Conservation (phyloP, 1,284 basidiomycete genomes). For the Lentinus polychrous region DNA sequence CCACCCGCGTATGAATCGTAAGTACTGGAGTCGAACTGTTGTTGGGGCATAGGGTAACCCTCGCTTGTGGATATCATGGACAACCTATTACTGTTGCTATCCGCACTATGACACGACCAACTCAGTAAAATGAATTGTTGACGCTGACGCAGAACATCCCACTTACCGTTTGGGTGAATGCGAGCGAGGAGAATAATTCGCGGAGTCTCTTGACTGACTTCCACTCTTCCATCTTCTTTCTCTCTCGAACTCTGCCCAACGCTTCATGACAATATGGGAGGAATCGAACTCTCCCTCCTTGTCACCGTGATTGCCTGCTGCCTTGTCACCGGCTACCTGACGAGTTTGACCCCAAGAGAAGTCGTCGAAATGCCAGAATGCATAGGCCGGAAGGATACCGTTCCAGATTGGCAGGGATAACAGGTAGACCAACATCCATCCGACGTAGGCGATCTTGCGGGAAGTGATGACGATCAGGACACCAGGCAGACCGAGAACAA, state of each 20-base stretch:
- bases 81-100: constrained; percentile 59
- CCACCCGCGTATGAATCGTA: constrained; percentile 40
- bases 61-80: constrained; percentile 76
- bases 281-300: constrained; percentile 97
- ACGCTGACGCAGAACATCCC: neutral
- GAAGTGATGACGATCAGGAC: constrained; percentile 92
- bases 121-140: neutral
- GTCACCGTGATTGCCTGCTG: constrained; percentile 66
- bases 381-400: constrained; percentile 87
- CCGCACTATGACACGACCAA: constrained; percentile 27
- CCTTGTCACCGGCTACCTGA: constrained; percentile 73
- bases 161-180: constrained; percentile 55
- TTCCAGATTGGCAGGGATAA: constrained; percentile 95
- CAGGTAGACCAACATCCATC: constrained; percentile 97
- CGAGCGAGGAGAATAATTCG: constrained; percentile 46
- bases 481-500: constrained; percentile 94
- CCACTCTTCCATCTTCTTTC: constrained; percentile 92
- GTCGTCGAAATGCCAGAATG: constrained; percentile 99
- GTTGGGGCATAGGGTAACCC: constrained; percentile 46
- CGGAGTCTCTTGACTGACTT: constrained; percentile 77
- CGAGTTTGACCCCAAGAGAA: constrained; percentile 99
- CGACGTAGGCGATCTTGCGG: constrained; percentile 88
- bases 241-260: constrained; percentile 97
- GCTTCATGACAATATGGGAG: constrained; percentile 95
- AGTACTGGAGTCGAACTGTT: constrained; percentile 54